These are phyloP conservation scores for Sanghuangporus baumii DNA, from an alignment of 1,284 basidiomycete species.

Conservation along the genomic window DNA sequence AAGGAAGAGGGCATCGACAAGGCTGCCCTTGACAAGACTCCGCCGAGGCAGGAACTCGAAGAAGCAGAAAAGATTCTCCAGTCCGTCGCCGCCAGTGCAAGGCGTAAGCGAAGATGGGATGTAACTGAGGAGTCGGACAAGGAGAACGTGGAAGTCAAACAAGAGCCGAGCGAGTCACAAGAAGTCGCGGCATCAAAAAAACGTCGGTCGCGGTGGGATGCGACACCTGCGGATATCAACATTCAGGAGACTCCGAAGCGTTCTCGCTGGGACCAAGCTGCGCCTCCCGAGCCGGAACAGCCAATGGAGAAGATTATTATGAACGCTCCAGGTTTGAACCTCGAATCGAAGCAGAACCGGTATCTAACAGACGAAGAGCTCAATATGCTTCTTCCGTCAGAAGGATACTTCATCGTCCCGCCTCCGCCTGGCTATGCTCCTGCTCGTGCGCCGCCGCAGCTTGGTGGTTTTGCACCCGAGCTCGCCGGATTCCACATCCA, in stretches of 20 bases:
- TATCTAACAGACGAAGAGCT: conserved; percentile 96
- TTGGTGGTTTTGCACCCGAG: conserved; percentile 69
- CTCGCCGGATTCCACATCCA: conserved; percentile 93
- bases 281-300: conserved; percentile 42
- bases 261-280: conserved; percentile 96
- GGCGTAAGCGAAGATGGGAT: conserved; percentile 88
- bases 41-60: conserved; percentile 70
- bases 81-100: conserved; percentile 47
- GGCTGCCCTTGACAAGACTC: conserved; percentile 85
- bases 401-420: conserved; percentile 88
- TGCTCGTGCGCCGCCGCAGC: conserved; percentile 62
- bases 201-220: conserved; percentile 91
- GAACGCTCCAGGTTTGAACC: conserved; percentile 77
- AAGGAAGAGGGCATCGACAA: conserved; percentile 77
- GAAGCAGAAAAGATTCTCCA: conserved; percentile 64
- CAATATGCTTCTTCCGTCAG: conserved; percentile 80
- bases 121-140: conserved; percentile 48
- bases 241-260: conserved; percentile 65
- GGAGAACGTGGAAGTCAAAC: conserved; percentile 51
- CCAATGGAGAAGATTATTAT: conserved; percentile 77
- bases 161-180: conserved; percentile 64
- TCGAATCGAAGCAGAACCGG: conserved; percentile 92
- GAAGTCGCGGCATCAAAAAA: conserved; percentile 80
- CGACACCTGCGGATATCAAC: conserved; percentile 66
- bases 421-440: conserved; percentile 94